Evolutionary conservation across 768 basidiomycete species (phyloP).

Genomic region (Tricholoma matsutake): DNA sequence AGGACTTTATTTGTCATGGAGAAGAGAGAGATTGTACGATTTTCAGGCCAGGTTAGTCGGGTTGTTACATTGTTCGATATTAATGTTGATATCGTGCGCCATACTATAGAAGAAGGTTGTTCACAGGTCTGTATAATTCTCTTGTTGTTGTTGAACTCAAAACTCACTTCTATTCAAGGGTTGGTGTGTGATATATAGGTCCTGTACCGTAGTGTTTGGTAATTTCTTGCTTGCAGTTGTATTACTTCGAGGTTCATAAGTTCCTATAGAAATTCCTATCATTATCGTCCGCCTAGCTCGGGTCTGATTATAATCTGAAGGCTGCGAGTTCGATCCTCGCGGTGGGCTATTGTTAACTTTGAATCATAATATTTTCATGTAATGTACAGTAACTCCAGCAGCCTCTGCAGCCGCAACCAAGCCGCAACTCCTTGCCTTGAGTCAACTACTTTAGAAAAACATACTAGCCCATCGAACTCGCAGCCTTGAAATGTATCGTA

Average conservation of each 20-base stretch:
- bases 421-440: no score
- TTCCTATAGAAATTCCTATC: background rate
- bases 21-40: slow-evolving; percentile 92
- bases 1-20: slow-evolving; percentile 89
- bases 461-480: slow-evolving; percentile 72
- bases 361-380: background rate
- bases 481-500: slow-evolving; percentile 68
- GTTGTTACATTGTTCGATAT: background rate
- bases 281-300: slow-evolving; percentile 53
- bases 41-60: slow-evolving; percentile 62
- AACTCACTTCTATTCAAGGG: slow-evolving; percentile 10
- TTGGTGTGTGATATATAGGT: slow-evolving; percentile 17
- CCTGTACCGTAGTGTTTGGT: background rate
- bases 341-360: slow-evolving; percentile 52
- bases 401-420: no score
- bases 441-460: no score
- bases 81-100: slow-evolving; percentile 6
- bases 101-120: slow-evolving; percentile 43
- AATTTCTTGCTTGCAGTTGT: background rate
- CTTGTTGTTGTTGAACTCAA: background rate
- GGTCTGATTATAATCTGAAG: slow-evolving; percentile 54
- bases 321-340: slow-evolving; percentile 86
- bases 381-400: no score
- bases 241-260: background rate
- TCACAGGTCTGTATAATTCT: slow-evolving; percentile 28